Evolutionary conservation across 148 eudicot genomes (phyloP).

Genomic region (Rhododendron molle): DNA sequence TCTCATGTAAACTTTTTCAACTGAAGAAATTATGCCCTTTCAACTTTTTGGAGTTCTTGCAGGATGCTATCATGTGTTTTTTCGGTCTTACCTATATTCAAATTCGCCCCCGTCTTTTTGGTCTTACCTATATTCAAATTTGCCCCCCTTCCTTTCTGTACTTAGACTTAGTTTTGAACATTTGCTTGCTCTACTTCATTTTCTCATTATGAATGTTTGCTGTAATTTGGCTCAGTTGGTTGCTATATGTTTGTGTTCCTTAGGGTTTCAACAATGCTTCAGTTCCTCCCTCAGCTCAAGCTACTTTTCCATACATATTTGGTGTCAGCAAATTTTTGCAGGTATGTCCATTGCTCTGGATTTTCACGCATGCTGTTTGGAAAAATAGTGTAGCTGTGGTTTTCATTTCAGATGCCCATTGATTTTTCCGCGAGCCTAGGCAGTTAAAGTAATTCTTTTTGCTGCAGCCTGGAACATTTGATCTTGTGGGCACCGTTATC

Average conservation of each 20-base stretch:
- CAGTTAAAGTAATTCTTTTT: not conserved
- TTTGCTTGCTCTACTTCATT: not conserved
- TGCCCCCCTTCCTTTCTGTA: not conserved
- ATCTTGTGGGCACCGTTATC: constrained; percentile 77
- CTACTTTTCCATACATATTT: constrained; percentile 76
- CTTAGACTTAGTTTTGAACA: not conserved
- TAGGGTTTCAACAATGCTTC: constrained; percentile 79
- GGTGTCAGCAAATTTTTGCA: constrained; percentile 87
- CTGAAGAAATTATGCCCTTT: not conserved
- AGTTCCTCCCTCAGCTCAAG: constrained; percentile 85
- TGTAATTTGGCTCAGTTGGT: not conserved
- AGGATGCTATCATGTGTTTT: not conserved
- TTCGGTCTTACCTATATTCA: not conserved
- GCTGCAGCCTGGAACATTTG: constrained; percentile 82
- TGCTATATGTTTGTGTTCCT: constrained; percentile 1
- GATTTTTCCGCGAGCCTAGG: not conserved
- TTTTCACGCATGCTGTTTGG: not conserved
- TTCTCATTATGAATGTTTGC: not conserved
- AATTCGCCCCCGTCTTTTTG: not conserved
- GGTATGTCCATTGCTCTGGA: constrained; percentile 27
- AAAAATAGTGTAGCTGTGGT: not conserved
- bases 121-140: not conserved
- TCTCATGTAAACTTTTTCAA: not conserved
- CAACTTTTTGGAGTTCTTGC: not conserved
- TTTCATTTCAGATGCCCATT: not conserved